Base-by-base conservation (phyloP, 345 rosid genomes). In the Gossypium thurberi region DNA sequence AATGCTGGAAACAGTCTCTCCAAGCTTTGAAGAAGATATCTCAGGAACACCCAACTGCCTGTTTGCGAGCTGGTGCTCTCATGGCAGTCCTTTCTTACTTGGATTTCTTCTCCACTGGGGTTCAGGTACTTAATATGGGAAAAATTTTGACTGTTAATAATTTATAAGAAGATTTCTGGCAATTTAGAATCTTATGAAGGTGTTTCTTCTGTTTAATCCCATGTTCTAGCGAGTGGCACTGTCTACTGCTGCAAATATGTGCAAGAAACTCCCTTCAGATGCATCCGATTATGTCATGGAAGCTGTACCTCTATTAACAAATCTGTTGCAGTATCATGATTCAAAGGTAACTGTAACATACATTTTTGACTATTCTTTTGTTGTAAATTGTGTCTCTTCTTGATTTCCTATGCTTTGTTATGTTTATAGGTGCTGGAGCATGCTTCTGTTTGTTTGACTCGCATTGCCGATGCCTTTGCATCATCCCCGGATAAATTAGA, bases 251-350 rank as follows among this genome's bases (percentile, higher is more conserved):
- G 99, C 99, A 81, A 96, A 96, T 78, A 96, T 96, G 97, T 96
- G 99, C 87, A 96, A 93, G 88, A 96, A 93, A 74, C 94, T 93
- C 70, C 99, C 99, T 77, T 88, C 99, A 66, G 98, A 96, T 86
- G 99, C 98, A 37, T 88, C 99, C 79, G 99, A 96, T 81, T 96
- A 88, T 83, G 99, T 93, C 81, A 96, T 91, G 99, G 99, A 93
- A 85, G 98, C 99, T 74, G 99, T 96, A 73, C 99, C 98, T 1
- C 78, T 96, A 79, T 82, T 96, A 83, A 96, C 99, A 66, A 96
- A 96, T 77, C 95, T 96, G 76, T 96, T 96, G 78, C 97, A 93
- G 76, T 93, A 93, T 75, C 99, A 91, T 78, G 99, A 96, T 87
- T 72, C 93, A 7, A 96, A 96, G 92, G 99, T 91, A 82, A 66